A percentile compares a stretch with the other conserved stretches of the same genome.
These are phyloP conservation scores for Triadica sebifera DNA, from an alignment of 345 rosid genomes.

Conservation along the genomic window DNA sequence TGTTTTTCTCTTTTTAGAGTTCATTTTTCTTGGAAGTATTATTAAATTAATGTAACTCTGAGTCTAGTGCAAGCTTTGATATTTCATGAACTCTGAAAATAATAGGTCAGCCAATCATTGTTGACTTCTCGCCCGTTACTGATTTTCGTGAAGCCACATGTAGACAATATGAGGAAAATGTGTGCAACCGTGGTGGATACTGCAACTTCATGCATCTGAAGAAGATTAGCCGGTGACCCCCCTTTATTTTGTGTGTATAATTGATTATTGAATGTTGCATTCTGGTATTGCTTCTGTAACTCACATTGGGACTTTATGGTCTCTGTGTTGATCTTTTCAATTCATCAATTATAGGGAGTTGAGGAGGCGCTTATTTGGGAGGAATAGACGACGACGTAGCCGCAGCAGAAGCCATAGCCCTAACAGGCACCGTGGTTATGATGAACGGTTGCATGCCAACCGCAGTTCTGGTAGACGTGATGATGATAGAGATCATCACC, in stretches of 20 bases:
- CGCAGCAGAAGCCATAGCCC: conserved; percentile 62
- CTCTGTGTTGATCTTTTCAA: background rate
- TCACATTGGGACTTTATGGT: background rate
- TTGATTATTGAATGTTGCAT: background rate
- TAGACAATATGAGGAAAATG: conserved; percentile 67
- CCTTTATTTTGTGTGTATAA: background rate
- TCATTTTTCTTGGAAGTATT: background rate
- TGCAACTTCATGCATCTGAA: conserved; percentile 87
- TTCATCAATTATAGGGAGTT: conserved; percentile 41
- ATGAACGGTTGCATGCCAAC: conserved; percentile 39
- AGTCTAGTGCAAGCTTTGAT: background rate
- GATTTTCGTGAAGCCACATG: conserved; percentile 81
- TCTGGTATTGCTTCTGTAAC: background rate
- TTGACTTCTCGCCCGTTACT: conserved; percentile 72
- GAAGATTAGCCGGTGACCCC: conserved; percentile 50
- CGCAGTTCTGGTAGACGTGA: conserved; percentile 45
- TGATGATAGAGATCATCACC: conserved; percentile 41
- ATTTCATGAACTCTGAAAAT: background rate
- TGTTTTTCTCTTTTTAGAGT: background rate
- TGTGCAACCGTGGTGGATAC: conserved; percentile 72
- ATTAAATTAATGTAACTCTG: too few relatives aligned
- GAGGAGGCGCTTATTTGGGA: conserved; percentile 64
- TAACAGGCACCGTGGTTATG: conserved; percentile 50
- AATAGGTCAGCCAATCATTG: conserved; percentile 66
- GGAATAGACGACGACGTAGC: conserved; percentile 42